Evolutionary conservation across 108 stramenopile species (phyloP), one percentile per base, ranked within the genome.

Genomic region (Nitzschia putrida): DNA sequence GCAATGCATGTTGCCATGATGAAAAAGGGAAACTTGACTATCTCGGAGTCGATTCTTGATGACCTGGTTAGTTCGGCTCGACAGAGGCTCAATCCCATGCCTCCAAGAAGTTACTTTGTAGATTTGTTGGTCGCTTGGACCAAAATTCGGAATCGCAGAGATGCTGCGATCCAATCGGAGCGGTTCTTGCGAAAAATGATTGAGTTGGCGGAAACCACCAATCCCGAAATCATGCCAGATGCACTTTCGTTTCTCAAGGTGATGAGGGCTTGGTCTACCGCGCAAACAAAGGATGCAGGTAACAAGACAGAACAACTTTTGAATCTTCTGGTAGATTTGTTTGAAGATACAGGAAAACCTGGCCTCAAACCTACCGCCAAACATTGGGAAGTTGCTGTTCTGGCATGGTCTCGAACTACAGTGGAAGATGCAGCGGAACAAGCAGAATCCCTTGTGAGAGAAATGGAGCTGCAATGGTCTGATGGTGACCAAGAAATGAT

Each of bases 121-220:
- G 64, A 77, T 61, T 20, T 64, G 0, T 20, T 77, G 55, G 69
- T 71, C 40, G 76, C 64, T 18, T 66, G 64, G 69, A 64, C 74
- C 18, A 77, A 77, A 52, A 34, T 12, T n/a, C 39, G 41, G 13
- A 49, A 77, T 40, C 61, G 37, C 16, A n/a, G 44, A 3, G 39
- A 22, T 23, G 69, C 65, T 42, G 69, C 69, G 3, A 42, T 55
- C 49, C 38, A 53, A 57, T 61, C 74, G 8, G 65, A 77, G 24
- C 70, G 40, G 20, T 24, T 71, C 13, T 21, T 77, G 12, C 25
- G 57, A 22, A 64, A 58, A 50, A 68, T 77, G 64, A 23, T 65
- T 10, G 64, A 71, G 5, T 38, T 77, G 14, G 55, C 57, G 14
- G 40, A 44, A 39, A 23, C 69, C 7, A 56, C 41, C 2, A 37